A percentile compares a stretch with the other conserved stretches of the same genome.
These are phyloP conservation scores for Globisporangium takayamanum DNA, from an alignment of 352 stramenopile genomes.

Conservation along the genomic window DNA sequence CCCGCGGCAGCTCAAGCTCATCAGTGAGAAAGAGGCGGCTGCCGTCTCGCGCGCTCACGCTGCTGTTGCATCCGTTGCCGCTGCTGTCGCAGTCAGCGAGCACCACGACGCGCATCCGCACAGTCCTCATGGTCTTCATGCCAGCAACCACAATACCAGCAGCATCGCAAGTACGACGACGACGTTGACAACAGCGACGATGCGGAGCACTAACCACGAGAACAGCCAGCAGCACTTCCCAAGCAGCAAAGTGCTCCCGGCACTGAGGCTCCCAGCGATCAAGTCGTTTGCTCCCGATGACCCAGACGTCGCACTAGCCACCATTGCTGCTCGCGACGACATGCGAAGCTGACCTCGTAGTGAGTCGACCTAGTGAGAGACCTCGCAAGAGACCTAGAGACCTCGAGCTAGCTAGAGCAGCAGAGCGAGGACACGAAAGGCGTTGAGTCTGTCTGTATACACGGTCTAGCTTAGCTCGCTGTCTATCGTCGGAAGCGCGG, in stretches of 20 bases:
- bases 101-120: not conserved
- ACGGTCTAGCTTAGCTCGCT: not conserved
- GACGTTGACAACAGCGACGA: not conserved
- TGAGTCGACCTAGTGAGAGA: not conserved
- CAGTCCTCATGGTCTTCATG: too few species aligned
- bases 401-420: not conserved
- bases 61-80: not conserved
- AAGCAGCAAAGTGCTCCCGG: not conserved
- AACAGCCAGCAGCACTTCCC: not conserved
- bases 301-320: not conserved
- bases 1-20: slow-evolving; percentile 48
- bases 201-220: not conserved
- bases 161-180: not conserved
- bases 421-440: not conserved
- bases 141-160: not conserved
- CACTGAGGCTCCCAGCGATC: not conserved
- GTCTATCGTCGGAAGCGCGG: slow-evolving; percentile 55
- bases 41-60: not conserved
- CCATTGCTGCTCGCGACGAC: not conserved
- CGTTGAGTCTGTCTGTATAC: not conserved
- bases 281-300: not conserved
- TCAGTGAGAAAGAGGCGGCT: slow-evolving; percentile 24
- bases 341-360: not conserved
- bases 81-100: not conserved
- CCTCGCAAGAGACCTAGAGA: too few species aligned